Percentiles rank a stretch among this genome's conserved stretches.
Evolutionary conservation across 108 stramenopile genomes (phyloP).

Genomic region (Schizochytrium sp.): DNA sequence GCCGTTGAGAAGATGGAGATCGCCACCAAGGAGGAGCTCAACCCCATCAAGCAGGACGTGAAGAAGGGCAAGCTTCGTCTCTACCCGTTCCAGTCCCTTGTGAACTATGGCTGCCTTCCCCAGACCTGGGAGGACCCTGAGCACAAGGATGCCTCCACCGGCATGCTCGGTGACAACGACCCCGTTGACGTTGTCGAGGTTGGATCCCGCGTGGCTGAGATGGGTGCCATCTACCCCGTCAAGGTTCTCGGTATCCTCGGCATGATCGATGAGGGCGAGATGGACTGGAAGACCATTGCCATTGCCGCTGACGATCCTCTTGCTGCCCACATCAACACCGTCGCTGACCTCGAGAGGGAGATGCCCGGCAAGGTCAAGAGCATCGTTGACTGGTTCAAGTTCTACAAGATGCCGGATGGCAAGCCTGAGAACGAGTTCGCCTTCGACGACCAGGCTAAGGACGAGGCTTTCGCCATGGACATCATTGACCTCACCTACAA

Average conservation of each 20-base stretch:
- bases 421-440: slow-evolving; percentile 83
- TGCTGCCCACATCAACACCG: slow-evolving; percentile 92
- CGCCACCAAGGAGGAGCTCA: slow-evolving; percentile 92
- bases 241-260: slow-evolving; percentile 97
- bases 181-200: slow-evolving; percentile 99
- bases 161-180: slow-evolving; percentile 95
- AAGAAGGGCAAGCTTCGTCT: slow-evolving; percentile 98
- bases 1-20: slow-evolving; percentile 99
- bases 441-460: slow-evolving; percentile 91
- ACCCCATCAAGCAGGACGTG: slow-evolving; percentile 97
- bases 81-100: slow-evolving; percentile 85
- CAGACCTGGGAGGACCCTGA: slow-evolving; percentile 97
- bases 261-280: slow-evolving; percentile 99
- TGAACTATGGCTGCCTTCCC: slow-evolving; percentile 99
- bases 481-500: slow-evolving; percentile 97
- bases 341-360: slow-evolving; percentile 92
- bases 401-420: slow-evolving; percentile 99
- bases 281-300: slow-evolving; percentile 99
- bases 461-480: slow-evolving; percentile 83
- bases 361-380: slow-evolving; percentile 91
- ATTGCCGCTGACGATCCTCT: slow-evolving; percentile 92
- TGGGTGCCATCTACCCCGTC: slow-evolving; percentile 91
- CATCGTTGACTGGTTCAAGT: slow-evolving; percentile 89
- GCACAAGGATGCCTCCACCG: slow-evolving; percentile 86
- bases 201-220: slow-evolving; percentile 81